Evolutionary conservation across 176 grass and related monocot genomes (phyloP).

Genomic region (Carex littledalei): DNA sequence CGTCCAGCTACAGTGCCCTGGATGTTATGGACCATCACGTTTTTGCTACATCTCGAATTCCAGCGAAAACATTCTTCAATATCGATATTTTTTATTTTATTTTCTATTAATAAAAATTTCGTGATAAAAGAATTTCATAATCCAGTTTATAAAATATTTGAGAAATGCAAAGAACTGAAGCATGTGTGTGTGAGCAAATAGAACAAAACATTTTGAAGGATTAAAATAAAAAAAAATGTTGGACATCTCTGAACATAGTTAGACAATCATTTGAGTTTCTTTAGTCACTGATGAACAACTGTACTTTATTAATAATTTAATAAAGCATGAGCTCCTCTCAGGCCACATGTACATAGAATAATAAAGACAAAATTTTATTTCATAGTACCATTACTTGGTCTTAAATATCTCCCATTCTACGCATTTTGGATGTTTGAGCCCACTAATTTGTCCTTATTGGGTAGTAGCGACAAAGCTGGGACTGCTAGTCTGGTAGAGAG

Average conservation of each 20-base stretch:
- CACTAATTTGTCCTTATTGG: constrained; percentile 4
- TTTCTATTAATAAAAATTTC: too few species aligned
- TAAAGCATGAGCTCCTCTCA: background rate
- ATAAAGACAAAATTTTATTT: background rate
- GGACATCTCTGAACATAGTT: too few species aligned
- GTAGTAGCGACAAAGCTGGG: background rate
- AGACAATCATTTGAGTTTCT: background rate
- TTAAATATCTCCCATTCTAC: background rate
- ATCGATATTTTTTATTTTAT: too few species aligned
- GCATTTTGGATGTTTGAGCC: background rate
- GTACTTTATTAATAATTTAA: background rate
- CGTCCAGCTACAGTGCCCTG: too few species aligned
- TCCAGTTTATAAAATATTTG: background rate
- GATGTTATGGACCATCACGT: too few species aligned
- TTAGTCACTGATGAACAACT: background rate
- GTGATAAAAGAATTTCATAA: too few species aligned
- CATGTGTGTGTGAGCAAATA: background rate
- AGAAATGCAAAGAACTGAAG: background rate
- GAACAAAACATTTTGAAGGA: background rate
- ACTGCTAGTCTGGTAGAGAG: background rate
- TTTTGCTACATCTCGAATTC: too few species aligned
- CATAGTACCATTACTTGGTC: background rate
- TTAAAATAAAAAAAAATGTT: background rate
- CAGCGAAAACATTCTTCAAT: too few species aligned
- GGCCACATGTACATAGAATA: background rate